Conservation (phyloP, 257 asterid species). For the Craterostigma plantagineum region DNA sequence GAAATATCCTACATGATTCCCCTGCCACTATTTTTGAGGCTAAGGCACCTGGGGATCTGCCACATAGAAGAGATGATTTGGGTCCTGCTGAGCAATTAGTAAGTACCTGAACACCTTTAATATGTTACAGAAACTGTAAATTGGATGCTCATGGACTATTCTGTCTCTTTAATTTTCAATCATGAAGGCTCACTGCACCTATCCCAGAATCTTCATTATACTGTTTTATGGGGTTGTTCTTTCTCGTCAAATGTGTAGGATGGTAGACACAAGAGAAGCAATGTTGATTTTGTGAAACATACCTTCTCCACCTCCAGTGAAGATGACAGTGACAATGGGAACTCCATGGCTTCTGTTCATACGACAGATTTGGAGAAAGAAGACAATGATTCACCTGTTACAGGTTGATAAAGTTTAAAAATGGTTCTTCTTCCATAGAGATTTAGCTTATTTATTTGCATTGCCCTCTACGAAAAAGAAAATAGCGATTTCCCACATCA, state of each 20-base stretch:
- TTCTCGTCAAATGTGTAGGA: conserved; percentile 31
- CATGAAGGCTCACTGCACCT: conserved; percentile 3
- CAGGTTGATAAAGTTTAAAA: conserved; percentile 26
- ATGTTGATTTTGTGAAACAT: conserved; percentile 20
- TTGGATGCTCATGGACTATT: conserved; percentile 18
- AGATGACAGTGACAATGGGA: conserved; percentile 25
- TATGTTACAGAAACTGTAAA: conserved; percentile 19
- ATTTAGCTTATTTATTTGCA: no score
- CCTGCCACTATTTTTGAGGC: conserved; percentile 19
- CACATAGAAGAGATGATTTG: conserved; percentile 16
- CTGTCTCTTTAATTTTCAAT: conserved; percentile 36
- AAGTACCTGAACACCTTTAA: conserved; percentile 24
- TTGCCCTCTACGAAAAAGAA: conserved; percentile 5
- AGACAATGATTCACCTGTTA: conserved; percentile 23
- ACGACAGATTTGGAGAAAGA: conserved; percentile 31
- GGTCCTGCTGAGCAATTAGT: conserved; percentile 16
- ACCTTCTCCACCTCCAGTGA: conserved; percentile 14
- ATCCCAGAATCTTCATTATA: conserved; percentile 4
- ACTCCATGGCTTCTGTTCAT: conserved; percentile 21
- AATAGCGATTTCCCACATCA: conserved; percentile 5
- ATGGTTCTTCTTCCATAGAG: no score
- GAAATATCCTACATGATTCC: conserved; percentile 14
- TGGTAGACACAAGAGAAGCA: conserved; percentile 14
- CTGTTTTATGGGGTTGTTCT: conserved; percentile 14
- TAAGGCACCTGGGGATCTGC: conserved; percentile 21